A percentile compares a stretch with the other conserved stretches of the same genome.
phyloP scores from a whole-genome alignment of 148 eudicot species.

The Persicaria tinctoria region DNA sequence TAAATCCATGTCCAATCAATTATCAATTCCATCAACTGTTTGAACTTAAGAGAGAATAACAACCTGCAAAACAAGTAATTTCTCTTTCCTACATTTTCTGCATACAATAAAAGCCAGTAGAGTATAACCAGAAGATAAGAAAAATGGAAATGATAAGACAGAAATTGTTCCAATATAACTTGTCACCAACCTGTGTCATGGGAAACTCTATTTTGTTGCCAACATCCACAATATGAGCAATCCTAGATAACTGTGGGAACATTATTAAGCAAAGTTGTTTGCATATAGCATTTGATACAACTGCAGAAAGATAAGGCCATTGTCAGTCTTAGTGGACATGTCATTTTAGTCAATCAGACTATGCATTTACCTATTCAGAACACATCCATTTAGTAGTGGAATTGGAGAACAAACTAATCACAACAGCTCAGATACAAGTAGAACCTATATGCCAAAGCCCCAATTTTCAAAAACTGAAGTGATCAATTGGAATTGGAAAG shows the following conservation, averaged over 20 bases:
- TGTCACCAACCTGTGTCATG: conserved; percentile 59
- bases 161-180: background rate
- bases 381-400: too few relatives aligned
- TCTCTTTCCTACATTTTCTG: background rate
- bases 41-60: background rate
- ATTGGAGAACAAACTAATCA: too few relatives aligned
- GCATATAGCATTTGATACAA: conserved; percentile 52
- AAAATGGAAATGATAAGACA: background rate
- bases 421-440: too few relatives aligned
- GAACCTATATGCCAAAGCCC: too few relatives aligned
- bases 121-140: background rate
- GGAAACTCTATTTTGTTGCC: conserved; percentile 34
- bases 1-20: background rate
- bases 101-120: background rate
- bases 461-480: too few relatives aligned
- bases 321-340: background rate
- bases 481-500: too few relatives aligned
- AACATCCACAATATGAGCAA: conserved; percentile 28
- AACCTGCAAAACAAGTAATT: conserved; percentile 4
- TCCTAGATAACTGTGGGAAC: conserved; percentile 51
- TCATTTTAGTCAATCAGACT: background rate
- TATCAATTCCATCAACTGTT: background rate
- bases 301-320: conserved; percentile 34
- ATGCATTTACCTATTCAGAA: too few relatives aligned
- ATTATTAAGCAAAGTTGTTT: conserved; percentile 53